Base-by-base conservation (phyloP, 805 yeast genomes). In the Candida methanosorbosa region DNA sequence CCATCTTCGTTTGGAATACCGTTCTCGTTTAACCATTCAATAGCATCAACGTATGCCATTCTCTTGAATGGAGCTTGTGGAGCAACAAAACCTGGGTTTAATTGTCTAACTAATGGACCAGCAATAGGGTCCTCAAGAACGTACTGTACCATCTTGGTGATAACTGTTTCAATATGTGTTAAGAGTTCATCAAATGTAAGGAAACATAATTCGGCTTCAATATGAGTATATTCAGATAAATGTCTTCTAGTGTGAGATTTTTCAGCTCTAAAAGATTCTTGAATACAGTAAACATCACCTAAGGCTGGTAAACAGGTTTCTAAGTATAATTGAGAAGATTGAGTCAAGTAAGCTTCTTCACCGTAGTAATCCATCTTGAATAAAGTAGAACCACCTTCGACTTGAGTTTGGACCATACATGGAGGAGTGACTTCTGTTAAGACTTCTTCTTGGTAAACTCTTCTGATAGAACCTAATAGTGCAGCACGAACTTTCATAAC, bases 381-480 rank as follows among this genome's bases (percentile, higher is more conserved):
- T 55, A 92, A 70, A 14, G 98, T 92, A 27, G 97, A 83, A 36
- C 99, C 99, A 59, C 99, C 98, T 67, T 92, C 99, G 40, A 92
- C 99, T 69, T 92, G 97, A 27, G 96, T 88, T 67, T 92, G 98
- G 37, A 92, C 99, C 97, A 92, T 92, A 65, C 97, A 88, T 54
- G 99, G 99, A 30, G 98, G 97, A 27, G 97, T 92, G 40, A 94
- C 96, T 70, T 92, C 99, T 22, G 76, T 64, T 34, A 88, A 54
- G 23, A 75, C 72, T 64, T 81, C 85, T 52, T 85, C 92, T 18
- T 57, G 66, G 56, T 72, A 90, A 39, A 81, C 81, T 46, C 76
- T 70, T 66, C 99, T 78, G 48, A 92, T 61, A 27, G 92, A 63
- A 34, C 66, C 66, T 49, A 92, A 64, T 37, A 87, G 70, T 26